A percentile compares a stretch with the other conserved stretches of the same genome.
Conservation (phyloP, 805 yeast species). For the Ogataea kodamae region DNA sequence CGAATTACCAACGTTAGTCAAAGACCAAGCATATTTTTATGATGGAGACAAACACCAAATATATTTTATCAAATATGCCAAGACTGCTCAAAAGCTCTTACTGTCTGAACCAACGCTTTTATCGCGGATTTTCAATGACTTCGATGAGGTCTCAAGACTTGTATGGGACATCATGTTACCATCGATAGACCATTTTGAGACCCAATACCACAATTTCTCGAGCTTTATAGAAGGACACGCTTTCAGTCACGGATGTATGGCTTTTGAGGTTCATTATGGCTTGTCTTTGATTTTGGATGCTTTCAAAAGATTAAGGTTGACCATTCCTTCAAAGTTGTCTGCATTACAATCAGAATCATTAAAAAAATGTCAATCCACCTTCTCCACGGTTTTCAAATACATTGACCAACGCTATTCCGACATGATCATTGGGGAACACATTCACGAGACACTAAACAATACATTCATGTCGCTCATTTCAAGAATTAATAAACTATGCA, state of each 20-base stretch:
- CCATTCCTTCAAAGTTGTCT: constrained; percentile 14
- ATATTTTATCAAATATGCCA: constrained; percentile 20
- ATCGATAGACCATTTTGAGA: constrained; percentile 38
- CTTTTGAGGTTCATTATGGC: constrained; percentile 47
- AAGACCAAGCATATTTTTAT: constrained; percentile 31
- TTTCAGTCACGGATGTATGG: constrained; percentile 47
- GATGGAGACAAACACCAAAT: constrained; percentile 23
- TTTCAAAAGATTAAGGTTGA: constrained; percentile 17
- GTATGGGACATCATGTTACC: constrained; percentile 56
- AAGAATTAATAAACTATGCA: constrained; percentile 60
- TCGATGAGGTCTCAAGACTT: constrained; percentile 40
- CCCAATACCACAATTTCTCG: constrained; percentile 37
- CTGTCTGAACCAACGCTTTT: constrained; percentile 20
- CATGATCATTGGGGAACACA: constrained; percentile 57
- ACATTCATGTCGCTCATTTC: constrained; percentile 64
- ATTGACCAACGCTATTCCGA: constrained; percentile 47
- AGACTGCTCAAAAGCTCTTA: constrained; percentile 11
- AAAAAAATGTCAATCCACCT: constrained; percentile 34
- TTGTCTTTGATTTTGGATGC: constrained; percentile 14
- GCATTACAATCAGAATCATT: constrained; percentile 7
- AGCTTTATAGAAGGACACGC: constrained; percentile 39
- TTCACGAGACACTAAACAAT: constrained; percentile 26
- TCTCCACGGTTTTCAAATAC: constrained; percentile 52
- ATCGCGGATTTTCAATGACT: constrained; percentile 34
- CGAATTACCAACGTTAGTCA: constrained; percentile 28